Evolutionary conservation across 2,329 filamentous ascomycete species (phyloP).

Genomic region (Boeremia lycopersici): DNA sequence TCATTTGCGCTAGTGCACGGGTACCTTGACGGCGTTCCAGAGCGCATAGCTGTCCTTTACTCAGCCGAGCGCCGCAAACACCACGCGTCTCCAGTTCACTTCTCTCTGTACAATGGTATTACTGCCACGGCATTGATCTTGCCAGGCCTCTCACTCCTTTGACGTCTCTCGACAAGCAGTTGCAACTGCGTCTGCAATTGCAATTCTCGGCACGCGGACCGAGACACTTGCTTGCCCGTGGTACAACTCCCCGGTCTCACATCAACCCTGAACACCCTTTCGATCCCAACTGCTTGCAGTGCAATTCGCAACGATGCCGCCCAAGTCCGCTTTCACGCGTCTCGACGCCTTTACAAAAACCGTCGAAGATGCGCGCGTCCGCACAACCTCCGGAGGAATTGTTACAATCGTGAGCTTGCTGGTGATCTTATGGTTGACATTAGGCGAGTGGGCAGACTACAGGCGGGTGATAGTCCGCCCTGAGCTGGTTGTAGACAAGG

Average conservation of each 20-base stretch:
- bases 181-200: constrained; percentile 23
- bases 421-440: constrained; percentile 84
- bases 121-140: constrained; percentile 28
- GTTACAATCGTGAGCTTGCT: constrained; percentile 91
- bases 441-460: constrained; percentile 97
- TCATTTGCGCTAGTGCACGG: constrained; percentile 20
- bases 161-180: constrained; percentile 5
- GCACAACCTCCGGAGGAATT: constrained; percentile 93
- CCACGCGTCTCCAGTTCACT: constrained; percentile 29
- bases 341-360: constrained; percentile 99
- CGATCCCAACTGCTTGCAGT: constrained; percentile 13
- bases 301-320: constrained; percentile 65
- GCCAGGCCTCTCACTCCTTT: constrained; percentile 30
- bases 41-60: constrained; percentile 44
- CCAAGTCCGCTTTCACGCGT: constrained; percentile 92
- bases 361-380: constrained; percentile 94
- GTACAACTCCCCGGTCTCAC: constrained; percentile 21
- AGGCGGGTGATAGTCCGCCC: constrained; percentile 83
- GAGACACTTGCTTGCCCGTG: constrained; percentile 18
- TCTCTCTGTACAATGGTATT: constrained; percentile 32
- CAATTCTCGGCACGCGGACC: constrained; percentile 6
- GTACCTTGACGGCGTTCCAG: constrained; percentile 19
- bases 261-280: constrained; percentile 5
- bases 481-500: constrained; percentile 95
- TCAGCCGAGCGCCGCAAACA: constrained; percentile 34